Evolutionary conservation across 306 rosid species (phyloP), one percentile per base, ranked within the genome.

Genomic region (Quercus parvula): DNA sequence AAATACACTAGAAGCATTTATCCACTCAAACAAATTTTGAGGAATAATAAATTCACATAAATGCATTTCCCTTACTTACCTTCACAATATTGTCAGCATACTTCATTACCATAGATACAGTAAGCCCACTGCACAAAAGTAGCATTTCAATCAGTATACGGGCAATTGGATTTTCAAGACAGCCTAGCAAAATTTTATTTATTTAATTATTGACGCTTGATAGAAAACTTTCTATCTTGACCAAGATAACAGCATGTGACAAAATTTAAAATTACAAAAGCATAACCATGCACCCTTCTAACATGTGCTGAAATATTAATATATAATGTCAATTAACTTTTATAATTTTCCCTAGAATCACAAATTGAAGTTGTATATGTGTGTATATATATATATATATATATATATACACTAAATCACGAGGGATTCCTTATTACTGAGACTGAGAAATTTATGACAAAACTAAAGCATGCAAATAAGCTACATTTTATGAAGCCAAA

Each of bases 81-180:
- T 95, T 92, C 78, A 92, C 99, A 82, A 92, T 95, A 77, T 95
- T 95, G 90, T 95, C 99, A 58, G 99, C 99, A 84, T 87, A 95
- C 87, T 95, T 95, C 99, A 92, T 87, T 25, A 95, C 99, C 99
- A 95, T 92, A 20, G 96, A 95, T 63, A 95, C 99, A 83, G 97
- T 94, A 85, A 95, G 93, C 77, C 99, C 99, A 89, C 98, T 95
- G 89, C 75, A 84, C 70, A 88, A 62, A 46, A 18, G 64, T 44
- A 71, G 19, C 73, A 56, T 76, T 55, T 67, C 70, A 14, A 17
- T 64, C 70, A 15, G 17, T 30, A 22, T 64, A 64, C 17, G 18
- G 41, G 70, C 70, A 15, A 64, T 64, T 64, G 46, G 70, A 31
- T 30, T 35, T 64, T 62, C 19, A 64, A 30, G 70, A 64, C 31